Evolutionary conservation across 257 asterid species (phyloP).

Genomic region (Capsicum pubescens): DNA sequence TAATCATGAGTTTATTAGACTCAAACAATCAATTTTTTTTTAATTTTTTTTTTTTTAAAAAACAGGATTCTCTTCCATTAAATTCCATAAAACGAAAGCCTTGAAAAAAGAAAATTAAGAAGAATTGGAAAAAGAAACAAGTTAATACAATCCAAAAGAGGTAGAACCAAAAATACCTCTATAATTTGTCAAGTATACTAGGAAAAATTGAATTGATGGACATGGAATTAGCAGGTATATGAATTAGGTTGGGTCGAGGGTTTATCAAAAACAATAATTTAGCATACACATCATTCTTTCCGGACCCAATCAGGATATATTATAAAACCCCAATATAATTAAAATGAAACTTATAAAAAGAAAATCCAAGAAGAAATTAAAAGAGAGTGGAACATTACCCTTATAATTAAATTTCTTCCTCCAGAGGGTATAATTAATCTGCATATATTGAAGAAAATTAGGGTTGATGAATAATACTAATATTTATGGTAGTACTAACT

Average conservation of each 20-base stretch:
- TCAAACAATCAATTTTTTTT: neutral
- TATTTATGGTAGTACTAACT: constrained; percentile 41
- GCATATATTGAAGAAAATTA: neutral
- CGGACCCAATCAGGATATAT: no score
- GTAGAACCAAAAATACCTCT: neutral
- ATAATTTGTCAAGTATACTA: neutral
- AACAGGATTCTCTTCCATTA: no score
- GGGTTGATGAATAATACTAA: constrained; percentile 15
- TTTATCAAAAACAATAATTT: no score
- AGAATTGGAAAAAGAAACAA: neutral
- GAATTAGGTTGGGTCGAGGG: no score
- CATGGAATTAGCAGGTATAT: neutral
- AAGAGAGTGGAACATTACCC: constrained; percentile 8
- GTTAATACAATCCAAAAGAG: neutral
- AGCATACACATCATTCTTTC: no score
- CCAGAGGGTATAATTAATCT: neutral
- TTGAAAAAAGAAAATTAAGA: neutral
- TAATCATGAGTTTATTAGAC: constrained; percentile 27
- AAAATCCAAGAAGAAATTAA: constrained; percentile 4
- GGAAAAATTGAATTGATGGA: neutral
- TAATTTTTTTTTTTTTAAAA: no score
- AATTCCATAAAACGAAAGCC: neutral
- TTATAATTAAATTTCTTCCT: neutral
- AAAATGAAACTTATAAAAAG: neutral
- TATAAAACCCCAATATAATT: neutral